A percentile compares a stretch with the other conserved stretches of the same genome.
phyloP scores from a whole-genome alignment of 2,329 filamentous ascomycete genomes.

The Pseudohalonectria lignicola region DNA sequence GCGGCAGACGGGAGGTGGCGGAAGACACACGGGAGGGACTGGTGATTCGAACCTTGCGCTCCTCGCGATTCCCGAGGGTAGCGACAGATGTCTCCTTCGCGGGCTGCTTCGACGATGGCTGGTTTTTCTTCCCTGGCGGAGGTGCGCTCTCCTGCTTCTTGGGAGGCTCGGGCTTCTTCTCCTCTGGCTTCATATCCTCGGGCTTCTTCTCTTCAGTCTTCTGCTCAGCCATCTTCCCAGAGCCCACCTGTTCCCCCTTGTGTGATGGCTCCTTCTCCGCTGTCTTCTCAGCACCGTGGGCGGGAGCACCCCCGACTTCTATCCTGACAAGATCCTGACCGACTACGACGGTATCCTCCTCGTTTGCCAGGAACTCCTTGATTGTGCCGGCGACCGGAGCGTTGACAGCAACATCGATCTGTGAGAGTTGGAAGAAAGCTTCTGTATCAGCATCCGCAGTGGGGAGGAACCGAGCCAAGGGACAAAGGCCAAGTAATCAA shows the following conservation, averaged over 20 bases:
- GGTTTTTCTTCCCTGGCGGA: conserved; percentile 17
- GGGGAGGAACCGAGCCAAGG: neutral
- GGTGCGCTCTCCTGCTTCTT: conserved; percentile 20
- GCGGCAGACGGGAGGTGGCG: too few relatives aligned
- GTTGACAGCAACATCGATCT: conserved; percentile 97
- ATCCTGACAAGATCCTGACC: conserved; percentile 84
- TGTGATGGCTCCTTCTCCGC: conserved; percentile 11
- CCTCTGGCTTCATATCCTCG: conserved; percentile 14
- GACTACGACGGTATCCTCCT: conserved; percentile 91
- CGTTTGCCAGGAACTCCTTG: conserved; percentile 81
- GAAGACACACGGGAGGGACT: neutral
- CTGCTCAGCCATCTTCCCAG: too few relatives aligned
- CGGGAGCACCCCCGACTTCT: conserved; percentile 61
- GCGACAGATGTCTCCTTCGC: conserved; percentile 25
- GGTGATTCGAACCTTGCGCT: conserved; percentile 64
- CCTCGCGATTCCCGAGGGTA: conserved; percentile 65
- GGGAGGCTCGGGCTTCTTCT: conserved; percentile 22
- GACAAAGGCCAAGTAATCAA: too few relatives aligned
- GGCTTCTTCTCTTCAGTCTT: conserved; percentile 17
- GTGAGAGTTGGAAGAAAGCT: neutral
- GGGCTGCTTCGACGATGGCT: conserved; percentile 6
- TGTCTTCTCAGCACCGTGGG: conserved; percentile 26
- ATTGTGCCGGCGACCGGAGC: conserved; percentile 83
- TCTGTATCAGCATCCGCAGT: neutral
- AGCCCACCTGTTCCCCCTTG: too few relatives aligned